Conservation (phyloP, 495 filamentous ascomycete genomes). For the Ramalina intermedia region DNA sequence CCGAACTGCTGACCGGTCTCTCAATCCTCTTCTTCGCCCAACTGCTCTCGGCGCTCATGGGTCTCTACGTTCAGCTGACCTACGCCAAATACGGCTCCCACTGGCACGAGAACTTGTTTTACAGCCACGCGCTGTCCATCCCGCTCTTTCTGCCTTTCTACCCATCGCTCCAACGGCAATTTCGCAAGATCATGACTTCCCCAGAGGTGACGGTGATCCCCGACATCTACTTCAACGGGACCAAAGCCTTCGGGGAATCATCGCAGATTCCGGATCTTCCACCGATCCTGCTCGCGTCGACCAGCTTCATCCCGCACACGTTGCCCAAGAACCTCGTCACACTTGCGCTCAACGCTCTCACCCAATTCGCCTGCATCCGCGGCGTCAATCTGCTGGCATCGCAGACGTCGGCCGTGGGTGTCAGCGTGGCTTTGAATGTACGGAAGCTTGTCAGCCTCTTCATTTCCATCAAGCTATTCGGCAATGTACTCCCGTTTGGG, state of each 20-base stretch:
- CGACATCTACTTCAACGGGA: not conserved
- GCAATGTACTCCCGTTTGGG: constrained; percentile 58
- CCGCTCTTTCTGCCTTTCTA: constrained; percentile 44
- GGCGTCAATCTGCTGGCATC: constrained; percentile 86
- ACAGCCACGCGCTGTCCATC: constrained; percentile 67
- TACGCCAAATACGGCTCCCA: constrained; percentile 74
- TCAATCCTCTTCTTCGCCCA: constrained; percentile 77
- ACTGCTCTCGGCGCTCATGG: constrained; percentile 83
- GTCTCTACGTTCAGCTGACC: constrained; percentile 80
- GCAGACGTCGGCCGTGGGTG: constrained; percentile 75
- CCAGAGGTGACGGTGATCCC: constrained; percentile 24
- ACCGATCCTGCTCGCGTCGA: constrained; percentile 25
- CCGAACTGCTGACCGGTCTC: constrained; percentile 58
- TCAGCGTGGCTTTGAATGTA: constrained; percentile 90
- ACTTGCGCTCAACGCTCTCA: constrained; percentile 67
- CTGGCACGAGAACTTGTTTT: constrained; percentile 96
- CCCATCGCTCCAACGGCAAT: constrained; percentile 25
- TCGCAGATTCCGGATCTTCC: constrained; percentile 2
- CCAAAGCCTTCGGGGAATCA: not conserved
- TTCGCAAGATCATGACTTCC: constrained; percentile 8
- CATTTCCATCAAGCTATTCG: constrained; percentile 85
- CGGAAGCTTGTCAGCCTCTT: constrained; percentile 85
- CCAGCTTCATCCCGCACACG: constrained; percentile 30
- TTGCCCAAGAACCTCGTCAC: constrained; percentile 61
- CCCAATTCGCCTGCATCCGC: constrained; percentile 87